Conservation (phyloP, 352 stramenopile genomes). For the Thalassiosira allenii region DNA sequence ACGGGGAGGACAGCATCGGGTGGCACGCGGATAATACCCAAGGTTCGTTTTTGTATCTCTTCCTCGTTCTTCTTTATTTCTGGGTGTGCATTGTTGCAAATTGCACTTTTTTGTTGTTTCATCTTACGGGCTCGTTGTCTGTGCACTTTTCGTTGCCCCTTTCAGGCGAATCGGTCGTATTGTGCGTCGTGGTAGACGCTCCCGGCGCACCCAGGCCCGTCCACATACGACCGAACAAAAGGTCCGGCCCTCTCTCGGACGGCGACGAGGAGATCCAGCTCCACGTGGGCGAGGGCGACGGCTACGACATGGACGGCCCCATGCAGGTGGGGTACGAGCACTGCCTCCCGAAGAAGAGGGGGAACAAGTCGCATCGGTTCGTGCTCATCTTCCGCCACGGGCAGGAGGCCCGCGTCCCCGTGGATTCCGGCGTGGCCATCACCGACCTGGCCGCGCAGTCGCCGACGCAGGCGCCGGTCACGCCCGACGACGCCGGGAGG, state of each 20-base stretch:
- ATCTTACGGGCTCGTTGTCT: too few species aligned
- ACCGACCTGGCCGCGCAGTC: too few species aligned
- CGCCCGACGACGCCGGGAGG: not conserved
- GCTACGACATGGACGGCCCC: constrained; percentile 53
- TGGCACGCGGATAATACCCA: constrained; percentile 74
- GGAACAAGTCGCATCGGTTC: constrained; percentile 34
- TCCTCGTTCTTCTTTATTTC: not conserved
- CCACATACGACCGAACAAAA: constrained; percentile 54
- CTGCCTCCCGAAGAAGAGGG: constrained; percentile 50
- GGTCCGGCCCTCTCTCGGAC: constrained; percentile 20
- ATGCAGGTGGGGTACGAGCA: constrained; percentile 69
- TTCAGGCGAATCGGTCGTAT: constrained; percentile 54
- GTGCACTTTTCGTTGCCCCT: not conserved
- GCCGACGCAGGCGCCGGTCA: too few species aligned
- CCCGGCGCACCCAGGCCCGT: constrained; percentile 41
- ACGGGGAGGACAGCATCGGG: constrained; percentile 64
- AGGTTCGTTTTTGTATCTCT: constrained; percentile 38
- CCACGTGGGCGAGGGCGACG: constrained; percentile 50
- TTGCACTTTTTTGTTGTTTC: too few species aligned
- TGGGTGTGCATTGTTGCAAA: too few species aligned
- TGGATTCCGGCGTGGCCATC: constrained; percentile 44
- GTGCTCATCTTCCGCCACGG: constrained; percentile 62
- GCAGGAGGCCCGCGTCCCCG: not conserved
- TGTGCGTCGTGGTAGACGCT: constrained; percentile 60
- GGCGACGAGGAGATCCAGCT: constrained; percentile 69